Evolutionary conservation across 1,284 basidiomycete genomes (phyloP).

Genomic region (Marasmius tenuissimus): DNA sequence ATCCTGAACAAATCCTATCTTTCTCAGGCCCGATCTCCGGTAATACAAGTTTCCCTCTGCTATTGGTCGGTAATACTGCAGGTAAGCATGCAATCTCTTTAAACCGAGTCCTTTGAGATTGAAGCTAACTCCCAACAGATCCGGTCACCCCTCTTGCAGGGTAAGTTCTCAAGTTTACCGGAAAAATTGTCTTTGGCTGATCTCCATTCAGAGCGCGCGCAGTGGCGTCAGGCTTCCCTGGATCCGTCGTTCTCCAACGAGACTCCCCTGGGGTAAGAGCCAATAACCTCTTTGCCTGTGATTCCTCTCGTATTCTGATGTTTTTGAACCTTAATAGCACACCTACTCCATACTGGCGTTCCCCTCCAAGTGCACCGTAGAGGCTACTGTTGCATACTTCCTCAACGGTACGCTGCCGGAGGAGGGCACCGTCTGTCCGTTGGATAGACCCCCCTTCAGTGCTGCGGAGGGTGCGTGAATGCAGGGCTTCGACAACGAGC

Average conservation of each 20-base stretch:
- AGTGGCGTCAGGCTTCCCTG: constrained; percentile 10
- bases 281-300: no score
- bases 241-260: constrained; percentile 14
- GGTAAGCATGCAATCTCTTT: constrained; percentile 5
- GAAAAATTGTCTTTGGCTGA: no score
- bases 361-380: not conserved
- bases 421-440: not conserved
- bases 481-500: no score
- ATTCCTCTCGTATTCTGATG: no score
- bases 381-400: not conserved
- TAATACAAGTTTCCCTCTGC: constrained; percentile 13
- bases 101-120: not conserved
- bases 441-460: not conserved
- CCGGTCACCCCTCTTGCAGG: constrained; percentile 8
- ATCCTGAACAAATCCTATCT: no score
- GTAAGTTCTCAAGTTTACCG: not conserved
- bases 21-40: constrained; percentile 10
- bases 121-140: not conserved
- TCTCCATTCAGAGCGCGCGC: constrained; percentile 1
- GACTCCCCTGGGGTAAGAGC: constrained; percentile 11
- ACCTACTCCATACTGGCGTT: no score
- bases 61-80: constrained; percentile 14
- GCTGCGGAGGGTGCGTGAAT: no score
- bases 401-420: not conserved
- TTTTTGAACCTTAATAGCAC: no score